Percentiles rank a stretch among this genome's conserved stretches.
Conservation (phyloP, 306 rosid species). For the Lathyrus sativus region DNA sequence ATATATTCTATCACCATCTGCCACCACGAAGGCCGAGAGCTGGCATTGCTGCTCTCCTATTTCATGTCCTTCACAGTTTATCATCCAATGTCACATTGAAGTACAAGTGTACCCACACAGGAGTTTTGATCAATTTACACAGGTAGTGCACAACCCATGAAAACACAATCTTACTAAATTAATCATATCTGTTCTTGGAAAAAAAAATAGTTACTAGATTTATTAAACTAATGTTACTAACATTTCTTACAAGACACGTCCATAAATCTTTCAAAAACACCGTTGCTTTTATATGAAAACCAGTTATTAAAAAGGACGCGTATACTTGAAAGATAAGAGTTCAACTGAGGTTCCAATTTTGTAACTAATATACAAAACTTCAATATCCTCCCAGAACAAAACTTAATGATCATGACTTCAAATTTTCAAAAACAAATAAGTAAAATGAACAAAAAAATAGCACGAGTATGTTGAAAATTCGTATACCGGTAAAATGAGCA, state of each 20-base stretch:
- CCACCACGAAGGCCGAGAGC: background rate
- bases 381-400: background rate
- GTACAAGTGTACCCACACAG: background rate
- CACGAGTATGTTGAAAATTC: constrained; percentile 4
- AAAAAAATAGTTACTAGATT: background rate
- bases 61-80: constrained; percentile 4
- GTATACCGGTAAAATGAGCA: constrained; percentile 1
- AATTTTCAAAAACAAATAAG: background rate
- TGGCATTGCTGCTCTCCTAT: constrained; percentile 26
- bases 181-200: background rate
- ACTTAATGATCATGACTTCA: background rate
- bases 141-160: background rate
- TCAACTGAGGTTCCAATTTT: background rate
- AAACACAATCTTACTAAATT: background rate
- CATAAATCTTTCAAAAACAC: constrained; percentile 1
- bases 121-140: background rate
- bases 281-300: background rate
- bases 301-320: background rate
- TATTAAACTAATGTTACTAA: background rate
- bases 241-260: constrained; percentile 9
- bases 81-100: constrained; percentile 19
- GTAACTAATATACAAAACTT: background rate
- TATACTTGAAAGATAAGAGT: constrained; percentile 1
- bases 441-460: background rate
- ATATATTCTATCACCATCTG: background rate